These are phyloP conservation scores for Danielozyma ontarioensis DNA, from an alignment of 805 yeast species.

Conservation along the genomic window DNA sequence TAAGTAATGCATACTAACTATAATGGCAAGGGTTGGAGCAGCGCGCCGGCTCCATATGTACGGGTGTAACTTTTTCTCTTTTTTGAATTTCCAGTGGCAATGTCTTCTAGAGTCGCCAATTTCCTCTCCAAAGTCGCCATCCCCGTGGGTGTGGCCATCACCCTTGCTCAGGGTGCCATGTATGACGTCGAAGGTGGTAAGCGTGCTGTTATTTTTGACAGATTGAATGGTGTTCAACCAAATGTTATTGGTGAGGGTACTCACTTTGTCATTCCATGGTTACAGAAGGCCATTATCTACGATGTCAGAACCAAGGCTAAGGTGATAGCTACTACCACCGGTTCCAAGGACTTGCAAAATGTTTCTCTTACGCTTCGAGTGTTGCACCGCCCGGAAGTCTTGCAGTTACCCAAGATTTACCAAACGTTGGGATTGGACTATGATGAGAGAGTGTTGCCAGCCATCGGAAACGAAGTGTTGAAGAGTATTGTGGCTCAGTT, in stretches of 20 bases:
- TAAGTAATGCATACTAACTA: no score
- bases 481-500: slow-evolving; percentile 90
- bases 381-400: slow-evolving; percentile 88
- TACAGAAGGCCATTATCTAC: slow-evolving; percentile 82
- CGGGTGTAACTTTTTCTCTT: no score
- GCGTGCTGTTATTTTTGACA: slow-evolving; percentile 92
- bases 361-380: slow-evolving; percentile 91
- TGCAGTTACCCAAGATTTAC: slow-evolving; percentile 76
- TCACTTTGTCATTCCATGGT: slow-evolving; percentile 93
- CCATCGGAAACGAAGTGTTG: slow-evolving; percentile 87
- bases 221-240: slow-evolving; percentile 82
- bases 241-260: slow-evolving; percentile 95
- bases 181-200: slow-evolving; percentile 96
- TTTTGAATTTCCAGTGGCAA: slow-evolving; percentile 5
- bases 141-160: slow-evolving; percentile 64
- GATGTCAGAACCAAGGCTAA: slow-evolving; percentile 96
- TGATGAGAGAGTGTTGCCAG: slow-evolving; percentile 90
- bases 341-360: slow-evolving; percentile 95
- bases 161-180: slow-evolving; percentile 76
- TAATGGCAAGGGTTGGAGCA: no score
- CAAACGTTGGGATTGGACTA: slow-evolving; percentile 90
- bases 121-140: slow-evolving; percentile 48
- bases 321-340: slow-evolving; percentile 89
- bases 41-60: no score
- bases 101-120: slow-evolving; percentile 35